phyloP scores from a whole-genome alignment of 352 stramenopile genomes.

The Blastocystis sp. region DNA sequence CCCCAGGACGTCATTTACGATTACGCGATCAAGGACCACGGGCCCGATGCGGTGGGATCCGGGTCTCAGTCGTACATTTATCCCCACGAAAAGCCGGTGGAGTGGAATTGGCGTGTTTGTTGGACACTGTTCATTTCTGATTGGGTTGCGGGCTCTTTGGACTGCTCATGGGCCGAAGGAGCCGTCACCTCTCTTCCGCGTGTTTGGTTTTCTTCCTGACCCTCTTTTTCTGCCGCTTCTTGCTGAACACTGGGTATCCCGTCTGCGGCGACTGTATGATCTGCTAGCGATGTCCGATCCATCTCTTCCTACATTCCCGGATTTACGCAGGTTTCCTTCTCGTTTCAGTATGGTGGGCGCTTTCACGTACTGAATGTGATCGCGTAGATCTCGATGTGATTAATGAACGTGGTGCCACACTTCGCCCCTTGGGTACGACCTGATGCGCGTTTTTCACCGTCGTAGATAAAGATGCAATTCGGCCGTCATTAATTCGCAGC shows the following conservation, averaged over 20 bases:
- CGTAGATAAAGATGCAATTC: neutral
- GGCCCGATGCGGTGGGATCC: conserved; percentile 27
- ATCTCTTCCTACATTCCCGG: neutral
- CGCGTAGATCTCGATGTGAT: neutral
- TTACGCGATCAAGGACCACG: conserved; percentile 38
- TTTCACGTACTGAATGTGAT: neutral
- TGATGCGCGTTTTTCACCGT: too few species aligned
- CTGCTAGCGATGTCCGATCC: neutral
- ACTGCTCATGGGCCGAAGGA: neutral
- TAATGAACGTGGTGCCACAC: too few species aligned
- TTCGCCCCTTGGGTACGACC: too few species aligned
- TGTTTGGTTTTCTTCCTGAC: neutral
- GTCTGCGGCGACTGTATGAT: neutral
- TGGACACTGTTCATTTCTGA: neutral
- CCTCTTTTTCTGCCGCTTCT: neutral
- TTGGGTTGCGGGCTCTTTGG: neutral
- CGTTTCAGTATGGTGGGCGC: neutral
- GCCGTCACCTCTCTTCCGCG: neutral
- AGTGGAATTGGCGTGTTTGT: conserved; percentile 69
- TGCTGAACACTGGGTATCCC: neutral
- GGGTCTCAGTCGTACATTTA: conserved; percentile 18
- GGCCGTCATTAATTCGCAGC: neutral
- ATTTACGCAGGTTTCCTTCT: neutral
- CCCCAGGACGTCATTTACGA: conserved; percentile 70
- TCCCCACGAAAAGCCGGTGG: conserved; percentile 69